These are phyloP conservation scores for Dactylonectria macrodidyma DNA, from an alignment of 2,329 filamentous ascomycete genomes.

Conservation along the genomic window DNA sequence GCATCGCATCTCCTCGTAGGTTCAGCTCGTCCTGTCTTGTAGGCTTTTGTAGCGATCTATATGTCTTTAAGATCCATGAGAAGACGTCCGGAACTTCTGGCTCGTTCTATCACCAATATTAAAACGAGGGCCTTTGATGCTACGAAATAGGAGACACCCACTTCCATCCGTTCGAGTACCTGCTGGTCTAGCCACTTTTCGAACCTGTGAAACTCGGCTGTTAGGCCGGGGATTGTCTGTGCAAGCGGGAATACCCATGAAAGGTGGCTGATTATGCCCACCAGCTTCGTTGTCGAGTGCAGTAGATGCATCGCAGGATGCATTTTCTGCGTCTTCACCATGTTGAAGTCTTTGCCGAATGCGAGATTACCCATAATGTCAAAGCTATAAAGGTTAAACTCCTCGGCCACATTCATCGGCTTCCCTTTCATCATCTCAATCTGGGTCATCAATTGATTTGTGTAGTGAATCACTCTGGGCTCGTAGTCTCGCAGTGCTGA, in stretches of 20 bases:
- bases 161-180: slow-evolving; percentile 1
- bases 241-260: slow-evolving; percentile 28
- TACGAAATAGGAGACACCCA: too few species aligned
- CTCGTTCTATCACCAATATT: neutral
- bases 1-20: slow-evolving; percentile 47
- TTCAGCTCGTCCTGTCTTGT: slow-evolving; percentile 44
- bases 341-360: slow-evolving; percentile 54
- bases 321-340: slow-evolving; percentile 48
- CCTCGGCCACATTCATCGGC: slow-evolving; percentile 48
- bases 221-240: slow-evolving; percentile 16
- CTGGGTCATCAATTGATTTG: slow-evolving; percentile 39
- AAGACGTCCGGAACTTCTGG: slow-evolving; percentile 49
- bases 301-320: slow-evolving; percentile 45
- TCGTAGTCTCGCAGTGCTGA: slow-evolving; percentile 45
- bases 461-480: slow-evolving; percentile 43
- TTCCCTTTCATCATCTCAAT: slow-evolving; percentile 30
- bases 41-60: slow-evolving; percentile 29
- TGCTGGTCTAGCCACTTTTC: slow-evolving; percentile 20
- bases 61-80: slow-evolving; percentile 49
- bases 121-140: neutral
- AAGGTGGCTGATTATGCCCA: slow-evolving; percentile 42
- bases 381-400: slow-evolving; percentile 50
- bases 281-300: slow-evolving; percentile 39
- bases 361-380: slow-evolving; percentile 59
- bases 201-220: slow-evolving; percentile 18